These are phyloP conservation scores for Pseudisothecium myosuroides DNA, from an alignment of 225 moss, liverwort and hornwort genomes.

Conservation along the genomic window DNA sequence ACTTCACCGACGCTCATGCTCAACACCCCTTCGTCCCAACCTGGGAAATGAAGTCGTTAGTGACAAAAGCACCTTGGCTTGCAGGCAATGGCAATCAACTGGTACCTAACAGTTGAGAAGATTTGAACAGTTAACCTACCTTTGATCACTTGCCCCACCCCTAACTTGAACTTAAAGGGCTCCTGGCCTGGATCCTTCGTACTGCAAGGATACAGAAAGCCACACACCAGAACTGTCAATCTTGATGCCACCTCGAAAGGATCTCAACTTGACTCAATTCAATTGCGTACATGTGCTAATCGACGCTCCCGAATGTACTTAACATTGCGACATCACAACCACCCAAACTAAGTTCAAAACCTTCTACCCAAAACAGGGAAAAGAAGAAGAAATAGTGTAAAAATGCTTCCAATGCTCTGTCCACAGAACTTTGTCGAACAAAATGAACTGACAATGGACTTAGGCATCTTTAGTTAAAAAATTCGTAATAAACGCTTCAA, in stretches of 20 bases:
- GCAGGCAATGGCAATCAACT: neutral
- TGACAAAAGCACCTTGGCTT: neutral
- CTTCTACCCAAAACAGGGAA: neutral
- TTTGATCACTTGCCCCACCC: slow-evolving; percentile 63
- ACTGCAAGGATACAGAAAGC: slow-evolving; percentile 24
- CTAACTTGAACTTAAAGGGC: slow-evolving; percentile 75
- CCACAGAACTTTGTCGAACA: neutral
- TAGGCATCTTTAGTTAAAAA: neutral
- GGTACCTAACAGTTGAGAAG: neutral
- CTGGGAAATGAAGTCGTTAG: slow-evolving; percentile 6
- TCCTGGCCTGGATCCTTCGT: slow-evolving; percentile 93
- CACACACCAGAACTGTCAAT: neutral
- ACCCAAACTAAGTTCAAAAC: neutral
- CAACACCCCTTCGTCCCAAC: slow-evolving; percentile 96
- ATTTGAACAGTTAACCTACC: slow-evolving; percentile 2
- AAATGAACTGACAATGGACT: neutral
- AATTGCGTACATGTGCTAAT: neutral
- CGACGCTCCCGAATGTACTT: neutral
- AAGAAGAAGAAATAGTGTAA: neutral
- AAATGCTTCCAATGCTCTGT: neutral
- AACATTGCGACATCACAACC: neutral
- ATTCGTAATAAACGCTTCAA: neutral
- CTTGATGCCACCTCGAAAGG: neutral
- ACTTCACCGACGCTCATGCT: slow-evolving; percentile 75
- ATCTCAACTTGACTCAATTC: neutral